Evolutionary conservation across 1,284 basidiomycete genomes (phyloP), one percentile per base, ranked within the genome.

Genomic region (Ceratobasidium sp.): DNA sequence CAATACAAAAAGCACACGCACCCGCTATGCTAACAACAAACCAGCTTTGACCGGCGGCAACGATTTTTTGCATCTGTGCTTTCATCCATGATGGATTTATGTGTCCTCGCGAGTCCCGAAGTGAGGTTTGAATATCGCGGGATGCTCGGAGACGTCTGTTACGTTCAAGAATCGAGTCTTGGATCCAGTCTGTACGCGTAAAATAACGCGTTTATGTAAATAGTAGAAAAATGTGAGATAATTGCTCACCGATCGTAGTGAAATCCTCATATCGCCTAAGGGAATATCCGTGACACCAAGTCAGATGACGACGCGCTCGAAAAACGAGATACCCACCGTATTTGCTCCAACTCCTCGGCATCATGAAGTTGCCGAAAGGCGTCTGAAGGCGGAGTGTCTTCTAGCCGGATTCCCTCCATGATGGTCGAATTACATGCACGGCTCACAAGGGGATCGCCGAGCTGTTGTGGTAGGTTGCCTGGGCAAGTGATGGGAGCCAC

Each of bases 141-240:
- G 88, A 85, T 78, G 88, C 87, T 77, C 90, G 88, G 80, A 93
- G 86, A 53, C 94, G 88, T 80, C 92, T 86, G 78, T 92, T 93
- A 37, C 95, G 88, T 81, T 98, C 96, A 49, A 94, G 89, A 69
- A 97, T 90, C 1, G 95, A 95, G 85, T 98, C 96, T 82, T 97
- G 94, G 76, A 98, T 94, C 96, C 96, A 98, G 83, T 98, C 96
- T 90, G 79, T n/a, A 28, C 33, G 75, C 23, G 35, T n/a, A n/a
- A 61, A 76, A 60, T 51, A 64, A 58, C 42, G 15, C 51, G 77
- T 53, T 42, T 13, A 49, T 20, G 75, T 76, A 65, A 71, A 75
- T 73, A 37, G 35, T 42, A 64, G 35, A 11, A 17, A n/a, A 17
- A 37, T 39, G 37, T 35, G 73, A 78, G 66, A 68, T 66, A 56